Evolutionary conservation across 176 grass and related monocot species (phyloP), one percentile per base, ranked within the genome.

Genomic region (Triticum urartu): DNA sequence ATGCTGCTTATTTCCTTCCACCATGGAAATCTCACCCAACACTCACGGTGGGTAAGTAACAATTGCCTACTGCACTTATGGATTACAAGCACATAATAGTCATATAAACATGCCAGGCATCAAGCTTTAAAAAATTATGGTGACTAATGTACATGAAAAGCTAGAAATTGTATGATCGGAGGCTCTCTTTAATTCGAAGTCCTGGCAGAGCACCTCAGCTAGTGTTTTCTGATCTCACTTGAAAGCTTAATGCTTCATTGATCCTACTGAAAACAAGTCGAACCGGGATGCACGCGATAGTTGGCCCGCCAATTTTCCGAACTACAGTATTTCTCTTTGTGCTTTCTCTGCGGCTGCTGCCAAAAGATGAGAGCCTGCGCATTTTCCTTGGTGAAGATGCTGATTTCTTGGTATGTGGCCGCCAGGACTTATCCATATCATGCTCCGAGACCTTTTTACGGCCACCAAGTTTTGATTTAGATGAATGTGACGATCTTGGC

Each of bases 241-340:
- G 81, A 76, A 87, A 99, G 34, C 72, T 96, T 85, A 99, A 72
- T 38, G 92, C 94, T 85, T 99, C 97, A 65, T 94, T 94, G 79
- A 97, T 97, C 87, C 97, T 94, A 91, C 97, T 99, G 85, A 99
- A 99, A 87, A 97, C 97, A 30, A 97, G 89, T 62, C 97, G 91
- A 72, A 99, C 87, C 2, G 97, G 97, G 30, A 97, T 91, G 40
- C 94, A 99, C 0, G 94, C 89, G 4, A 97, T 89, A 5, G 90
- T 89, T 56, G 92, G 87, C 82, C 90, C 87, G 20, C 70, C 75
- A 58, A 92, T 84, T 78, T 90, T 92, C 54, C 68, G 87, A 87
- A 97, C 83, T 77, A 92, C 72, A n/a, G 88, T 26, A 43, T 87
- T 97, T 76, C 86, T 93, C 62, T 83, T 86, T 54, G 74, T 62